Percentiles rank a stretch among this genome's conserved stretches.
phyloP scores from a whole-genome alignment of 345 rosid species.

The Anastatica hierochuntica region DNA sequence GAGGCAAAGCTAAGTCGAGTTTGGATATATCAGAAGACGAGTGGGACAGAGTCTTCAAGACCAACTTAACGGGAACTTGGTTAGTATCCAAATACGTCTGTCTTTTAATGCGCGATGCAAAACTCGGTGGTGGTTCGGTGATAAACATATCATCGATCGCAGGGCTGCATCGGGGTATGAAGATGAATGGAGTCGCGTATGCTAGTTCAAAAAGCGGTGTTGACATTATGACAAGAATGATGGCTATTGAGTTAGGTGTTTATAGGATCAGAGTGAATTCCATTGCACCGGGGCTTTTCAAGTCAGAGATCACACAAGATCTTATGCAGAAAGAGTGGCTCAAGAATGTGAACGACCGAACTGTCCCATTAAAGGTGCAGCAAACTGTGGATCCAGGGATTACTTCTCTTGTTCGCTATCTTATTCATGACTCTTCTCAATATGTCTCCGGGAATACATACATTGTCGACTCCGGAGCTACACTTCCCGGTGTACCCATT shows the following conservation, averaged over 20 bases:
- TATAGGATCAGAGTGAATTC: conserved; percentile 69
- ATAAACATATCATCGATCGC: conserved; percentile 50
- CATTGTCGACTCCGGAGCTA: conserved; percentile 46
- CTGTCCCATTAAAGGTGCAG: conserved; percentile 28
- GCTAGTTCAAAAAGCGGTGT: conserved; percentile 47
- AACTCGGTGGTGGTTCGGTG: conserved; percentile 41
- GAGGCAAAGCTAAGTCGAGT: conserved; percentile 34
- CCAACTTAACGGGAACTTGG: too few relatives aligned
- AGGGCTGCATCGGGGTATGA: conserved; percentile 34
- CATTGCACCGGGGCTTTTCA: too few relatives aligned
- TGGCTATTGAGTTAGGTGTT: conserved; percentile 57
- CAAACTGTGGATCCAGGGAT: conserved; percentile 49
- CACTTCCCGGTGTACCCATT: conserved; percentile 48
- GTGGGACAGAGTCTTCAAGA: conserved; percentile 37
- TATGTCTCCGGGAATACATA: conserved; percentile 44
- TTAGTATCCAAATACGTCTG: conserved; percentile 50
- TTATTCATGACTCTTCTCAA: too few relatives aligned
- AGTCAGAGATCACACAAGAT: conserved; percentile 56
- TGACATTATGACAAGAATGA: conserved; percentile 39
- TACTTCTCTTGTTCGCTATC: too few relatives aligned
- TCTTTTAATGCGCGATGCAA: conserved; percentile 37
- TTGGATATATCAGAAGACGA: conserved; percentile 48
- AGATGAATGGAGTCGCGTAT: conserved; percentile 48
- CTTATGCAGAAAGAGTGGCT: too few relatives aligned
- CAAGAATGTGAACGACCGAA: conserved; percentile 26